Evolutionary conservation across 2,329 filamentous ascomycete genomes (phyloP).

Genomic region (Septoria linicola): DNA sequence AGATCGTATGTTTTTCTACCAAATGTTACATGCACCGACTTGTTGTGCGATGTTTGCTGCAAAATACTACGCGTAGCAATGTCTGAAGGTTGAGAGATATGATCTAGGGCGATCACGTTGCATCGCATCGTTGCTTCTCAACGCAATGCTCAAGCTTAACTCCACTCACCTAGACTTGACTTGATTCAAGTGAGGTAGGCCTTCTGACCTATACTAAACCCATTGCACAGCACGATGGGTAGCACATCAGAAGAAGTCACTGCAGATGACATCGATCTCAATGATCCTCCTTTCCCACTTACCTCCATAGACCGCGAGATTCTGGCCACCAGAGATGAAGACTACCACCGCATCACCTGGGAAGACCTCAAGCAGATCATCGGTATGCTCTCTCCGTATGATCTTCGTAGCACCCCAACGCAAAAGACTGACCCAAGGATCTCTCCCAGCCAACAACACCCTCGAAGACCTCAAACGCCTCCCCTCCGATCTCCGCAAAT

Average conservation of each 20-base stretch:
- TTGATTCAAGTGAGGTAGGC: too few species aligned
- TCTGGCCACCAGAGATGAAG: conserved; percentile 53
- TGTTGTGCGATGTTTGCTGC: too few species aligned
- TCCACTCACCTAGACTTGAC: too few species aligned
- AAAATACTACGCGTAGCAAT: too few species aligned
- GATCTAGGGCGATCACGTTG: too few species aligned
- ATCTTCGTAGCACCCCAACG: background rate
- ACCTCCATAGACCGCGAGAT: conserved; percentile 52
- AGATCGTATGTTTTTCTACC: too few species aligned
- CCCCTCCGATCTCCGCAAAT: conserved; percentile 59
- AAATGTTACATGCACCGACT: too few species aligned
- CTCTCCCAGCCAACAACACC: conserved; percentile 45
- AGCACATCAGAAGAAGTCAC: conserved; percentile 15
- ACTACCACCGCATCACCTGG: conserved; percentile 55
- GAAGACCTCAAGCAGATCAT: conserved; percentile 53
- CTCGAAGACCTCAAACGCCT: conserved; percentile 58
- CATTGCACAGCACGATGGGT: conserved; percentile 11
- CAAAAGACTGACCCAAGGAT: background rate
- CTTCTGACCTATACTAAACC: too few species aligned
- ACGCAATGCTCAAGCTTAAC: too few species aligned
- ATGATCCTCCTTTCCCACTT: conserved; percentile 46
- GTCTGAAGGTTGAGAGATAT: too few species aligned
- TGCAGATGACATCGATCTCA: conserved; percentile 34
- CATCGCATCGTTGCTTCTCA: too few species aligned
- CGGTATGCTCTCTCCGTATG: conserved; percentile 38